Percentiles rank a stretch among this genome's conserved stretches.
Evolutionary conservation across 2,329 filamentous ascomycete genomes (phyloP).

Genomic region (Fusarium palustre): DNA sequence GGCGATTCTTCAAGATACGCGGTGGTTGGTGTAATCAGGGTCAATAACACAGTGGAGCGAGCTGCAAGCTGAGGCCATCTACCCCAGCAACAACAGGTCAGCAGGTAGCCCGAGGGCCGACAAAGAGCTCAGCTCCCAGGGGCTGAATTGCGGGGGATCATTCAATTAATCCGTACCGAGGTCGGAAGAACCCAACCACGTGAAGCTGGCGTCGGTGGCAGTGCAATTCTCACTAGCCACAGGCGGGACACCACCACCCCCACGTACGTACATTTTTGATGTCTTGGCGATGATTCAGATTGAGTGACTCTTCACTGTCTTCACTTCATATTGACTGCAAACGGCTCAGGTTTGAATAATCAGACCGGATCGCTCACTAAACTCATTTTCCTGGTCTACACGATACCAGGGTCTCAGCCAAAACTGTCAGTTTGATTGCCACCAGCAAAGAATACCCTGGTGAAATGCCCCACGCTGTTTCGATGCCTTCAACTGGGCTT

Average conservation of each 20-base stretch:
- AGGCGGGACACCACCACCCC: conserved; percentile 40
- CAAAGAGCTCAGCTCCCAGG: conserved; percentile 43
- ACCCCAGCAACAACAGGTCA: conserved; percentile 47
- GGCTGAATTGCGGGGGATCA: conserved; percentile 42
- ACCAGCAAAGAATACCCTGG: conserved; percentile 24
- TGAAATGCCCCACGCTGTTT: conserved; percentile 79
- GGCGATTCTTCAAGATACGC: conserved; percentile 41
- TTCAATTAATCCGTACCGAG: conserved; percentile 48
- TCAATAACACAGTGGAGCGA: conserved; percentile 47
- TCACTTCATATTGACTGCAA: conserved; percentile 40
- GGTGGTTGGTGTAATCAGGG: conserved; percentile 49
- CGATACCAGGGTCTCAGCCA: background rate
- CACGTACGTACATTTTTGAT: conserved; percentile 44
- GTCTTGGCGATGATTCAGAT: conserved; percentile 45
- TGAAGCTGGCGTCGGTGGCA: conserved; percentile 40
- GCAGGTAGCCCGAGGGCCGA: conserved; percentile 43
- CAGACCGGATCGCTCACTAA: background rate
- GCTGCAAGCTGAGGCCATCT: conserved; percentile 42
- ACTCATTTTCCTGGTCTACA: background rate
- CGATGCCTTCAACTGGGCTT: conserved; percentile 79
- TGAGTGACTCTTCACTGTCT: conserved; percentile 48
- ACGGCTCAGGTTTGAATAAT: conserved; percentile 24
- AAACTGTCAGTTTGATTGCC: background rate
- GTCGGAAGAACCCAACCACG: conserved; percentile 32
- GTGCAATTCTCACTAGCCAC: conserved; percentile 35